Evolutionary conservation across 2,329 filamentous ascomycete genomes (phyloP).

Genomic region (Phialophora macrospora): DNA sequence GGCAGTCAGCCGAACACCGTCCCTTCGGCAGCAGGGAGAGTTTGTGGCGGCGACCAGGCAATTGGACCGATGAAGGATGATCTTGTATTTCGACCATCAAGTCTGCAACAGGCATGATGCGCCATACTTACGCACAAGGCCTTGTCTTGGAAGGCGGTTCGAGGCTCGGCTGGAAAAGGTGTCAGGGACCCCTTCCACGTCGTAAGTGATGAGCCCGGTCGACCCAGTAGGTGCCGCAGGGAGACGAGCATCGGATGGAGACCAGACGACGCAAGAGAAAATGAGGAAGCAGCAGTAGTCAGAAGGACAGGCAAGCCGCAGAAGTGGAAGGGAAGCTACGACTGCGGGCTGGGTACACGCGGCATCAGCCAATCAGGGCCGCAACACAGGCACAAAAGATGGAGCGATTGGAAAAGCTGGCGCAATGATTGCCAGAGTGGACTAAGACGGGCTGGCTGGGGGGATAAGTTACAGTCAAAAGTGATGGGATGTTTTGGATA

Average conservation of each 20-base stretch:
- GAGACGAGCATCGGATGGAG: slow-evolving; percentile 20
- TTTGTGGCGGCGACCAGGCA: slow-evolving; percentile 34
- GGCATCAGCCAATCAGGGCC: slow-evolving; percentile 31
- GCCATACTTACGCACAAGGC: slow-evolving; percentile 19
- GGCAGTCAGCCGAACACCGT: slow-evolving; percentile 37
- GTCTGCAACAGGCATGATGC: slow-evolving; percentile 23
- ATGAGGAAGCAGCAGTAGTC: slow-evolving; percentile 24
- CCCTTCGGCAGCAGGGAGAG: slow-evolving; percentile 26
- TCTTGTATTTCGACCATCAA: slow-evolving; percentile 33
- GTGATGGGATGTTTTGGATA: slow-evolving; percentile 37
- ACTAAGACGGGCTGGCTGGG: slow-evolving; percentile 39
- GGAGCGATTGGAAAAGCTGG: slow-evolving; percentile 31
- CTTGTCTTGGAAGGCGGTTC: slow-evolving; percentile 40
- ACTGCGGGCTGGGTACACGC: slow-evolving; percentile 32
- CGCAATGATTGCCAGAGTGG: slow-evolving; percentile 38
- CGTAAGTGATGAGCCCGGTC: slow-evolving; percentile 31
- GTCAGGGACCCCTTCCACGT: slow-evolving; percentile 19
- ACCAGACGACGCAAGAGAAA: slow-evolving; percentile 18
- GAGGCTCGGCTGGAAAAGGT: slow-evolving; percentile 37
- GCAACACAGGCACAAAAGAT: slow-evolving; percentile 29
- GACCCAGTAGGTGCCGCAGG: slow-evolving; percentile 24
- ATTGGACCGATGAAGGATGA: slow-evolving; percentile 31
- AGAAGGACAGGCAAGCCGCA: slow-evolving; percentile 37
- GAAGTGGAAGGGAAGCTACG: slow-evolving; percentile 33
- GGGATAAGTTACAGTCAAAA: slow-evolving; percentile 22